These are phyloP conservation scores for Calophaca sinica DNA, from an alignment of 306 rosid species.

Conservation along the genomic window DNA sequence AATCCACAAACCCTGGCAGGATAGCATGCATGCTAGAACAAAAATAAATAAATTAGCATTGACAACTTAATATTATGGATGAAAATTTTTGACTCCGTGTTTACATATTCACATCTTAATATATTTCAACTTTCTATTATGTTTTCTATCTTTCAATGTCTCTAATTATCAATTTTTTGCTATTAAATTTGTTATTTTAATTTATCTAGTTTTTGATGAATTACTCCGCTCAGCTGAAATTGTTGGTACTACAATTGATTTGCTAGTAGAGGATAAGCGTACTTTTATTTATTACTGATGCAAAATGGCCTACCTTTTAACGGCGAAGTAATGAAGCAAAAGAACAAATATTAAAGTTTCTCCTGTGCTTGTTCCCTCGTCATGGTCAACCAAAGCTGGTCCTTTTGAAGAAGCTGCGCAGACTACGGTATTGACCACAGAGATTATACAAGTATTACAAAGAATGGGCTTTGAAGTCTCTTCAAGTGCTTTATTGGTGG, in stretches of 20 bases:
- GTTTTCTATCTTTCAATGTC: constrained; percentile 6
- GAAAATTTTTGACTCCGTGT: neutral
- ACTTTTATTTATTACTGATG: constrained; percentile 27
- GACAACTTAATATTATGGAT: constrained; percentile 15
- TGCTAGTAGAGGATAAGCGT: neutral
- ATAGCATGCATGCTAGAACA: constrained; percentile 66
- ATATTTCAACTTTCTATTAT: constrained; percentile 1
- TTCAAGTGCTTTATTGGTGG: constrained; percentile 59
- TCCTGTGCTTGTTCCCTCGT: constrained; percentile 67
- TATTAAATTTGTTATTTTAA: neutral
- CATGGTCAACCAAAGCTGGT: constrained; percentile 77
- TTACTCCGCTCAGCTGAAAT: neutral
- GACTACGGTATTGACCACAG: constrained; percentile 59
- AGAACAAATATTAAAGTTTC: constrained; percentile 66
- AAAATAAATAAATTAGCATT: constrained; percentile 30
- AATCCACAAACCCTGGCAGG: constrained; percentile 73
- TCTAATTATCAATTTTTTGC: neutral
- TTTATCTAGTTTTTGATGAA: neutral
- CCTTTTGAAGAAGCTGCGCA: constrained; percentile 72
- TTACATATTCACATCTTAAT: neutral
- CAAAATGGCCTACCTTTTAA: constrained; percentile 62
- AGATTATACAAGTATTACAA: constrained; percentile 61
- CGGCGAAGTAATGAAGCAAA: constrained; percentile 71
- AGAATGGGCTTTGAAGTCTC: constrained; percentile 80
- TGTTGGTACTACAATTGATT: neutral